Percentiles rank a stretch among this genome's conserved stretches.
These are phyloP conservation scores for Ophiobolus disseminans DNA, from an alignment of 2,329 filamentous ascomycete genomes.

Conservation along the genomic window DNA sequence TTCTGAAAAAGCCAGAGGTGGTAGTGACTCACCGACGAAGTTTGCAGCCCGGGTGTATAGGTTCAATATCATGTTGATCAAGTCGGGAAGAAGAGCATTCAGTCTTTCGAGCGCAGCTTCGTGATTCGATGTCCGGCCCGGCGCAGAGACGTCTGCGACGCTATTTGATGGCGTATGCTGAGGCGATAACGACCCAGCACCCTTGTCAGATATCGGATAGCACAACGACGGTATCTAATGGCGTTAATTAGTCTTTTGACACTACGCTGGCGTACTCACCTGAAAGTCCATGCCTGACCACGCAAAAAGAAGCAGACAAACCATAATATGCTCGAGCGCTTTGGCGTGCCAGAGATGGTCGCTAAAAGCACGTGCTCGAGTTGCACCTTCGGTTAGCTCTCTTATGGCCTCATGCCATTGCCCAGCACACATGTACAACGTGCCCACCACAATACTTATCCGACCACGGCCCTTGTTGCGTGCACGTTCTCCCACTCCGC, in stretches of 20 bases:
- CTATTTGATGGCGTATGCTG: slow-evolving; percentile 50
- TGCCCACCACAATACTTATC: slow-evolving; percentile 79
- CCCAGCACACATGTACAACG: slow-evolving; percentile 85
- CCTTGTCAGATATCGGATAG: slow-evolving; percentile 59
- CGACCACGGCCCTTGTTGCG: slow-evolving; percentile 83
- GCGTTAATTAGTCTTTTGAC: slow-evolving; percentile 8
- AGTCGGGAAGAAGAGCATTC: slow-evolving; percentile 70
- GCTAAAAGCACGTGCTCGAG: slow-evolving; percentile 76
- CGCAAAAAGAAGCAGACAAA: slow-evolving; percentile 81
- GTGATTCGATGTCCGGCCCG: slow-evolving; percentile 54
- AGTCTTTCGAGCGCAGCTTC: slow-evolving; percentile 55
- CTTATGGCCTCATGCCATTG: slow-evolving; percentile 88
- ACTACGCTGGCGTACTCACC: slow-evolving; percentile 52
- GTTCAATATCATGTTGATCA: slow-evolving; percentile 75
- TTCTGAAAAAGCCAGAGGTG: slow-evolving; percentile 74
- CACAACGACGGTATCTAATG: slow-evolving; percentile 61
- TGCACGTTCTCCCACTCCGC: slow-evolving; percentile 75
- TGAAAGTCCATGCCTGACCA: slow-evolving; percentile 87
- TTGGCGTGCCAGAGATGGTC: slow-evolving; percentile 99
- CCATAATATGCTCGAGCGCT: slow-evolving; percentile 83
- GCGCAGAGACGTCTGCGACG: slow-evolving; percentile 45
- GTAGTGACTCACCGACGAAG: slow-evolving; percentile 71
- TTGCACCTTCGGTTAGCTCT: slow-evolving; percentile 81
- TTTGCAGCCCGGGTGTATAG: slow-evolving; percentile 73
- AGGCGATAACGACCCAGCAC: slow-evolving; percentile 51